phyloP scores from a whole-genome alignment of 2,329 filamentous ascomycete species.

The Phaeosphaeria sp. region DNA sequence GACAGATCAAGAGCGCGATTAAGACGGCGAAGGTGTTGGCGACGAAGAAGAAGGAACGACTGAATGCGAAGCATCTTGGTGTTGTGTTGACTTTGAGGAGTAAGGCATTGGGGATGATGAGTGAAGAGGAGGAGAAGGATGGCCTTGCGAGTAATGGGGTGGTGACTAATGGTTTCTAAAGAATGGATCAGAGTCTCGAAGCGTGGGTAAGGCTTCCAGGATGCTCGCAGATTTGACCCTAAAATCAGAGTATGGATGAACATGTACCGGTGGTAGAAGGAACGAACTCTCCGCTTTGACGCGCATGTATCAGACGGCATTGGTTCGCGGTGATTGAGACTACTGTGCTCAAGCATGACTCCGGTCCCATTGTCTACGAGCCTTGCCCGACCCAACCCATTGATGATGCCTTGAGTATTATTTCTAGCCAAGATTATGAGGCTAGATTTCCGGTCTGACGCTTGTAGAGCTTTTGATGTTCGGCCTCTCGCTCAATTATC shows the following conservation, averaged over 20 bases:
- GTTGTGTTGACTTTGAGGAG: neutral
- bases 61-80: conserved; percentile 39
- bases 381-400: neutral
- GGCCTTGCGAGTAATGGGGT: too few relatives aligned
- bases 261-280: neutral
- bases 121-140: neutral
- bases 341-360: neutral
- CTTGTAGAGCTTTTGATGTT: too few relatives aligned
- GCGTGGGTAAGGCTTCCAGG: too few relatives aligned
- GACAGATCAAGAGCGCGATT: conserved; percentile 59
- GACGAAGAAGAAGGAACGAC: conserved; percentile 32
- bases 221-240: too few relatives aligned
- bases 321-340: neutral
- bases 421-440: too few relatives aligned
- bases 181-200: too few relatives aligned
- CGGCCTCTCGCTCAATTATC: neutral
- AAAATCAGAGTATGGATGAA: neutral
- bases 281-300: neutral
- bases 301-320: neutral
- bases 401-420: neutral
- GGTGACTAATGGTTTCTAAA: too few relatives aligned
- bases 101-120: conserved; percentile 2
- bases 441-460: too few relatives aligned
- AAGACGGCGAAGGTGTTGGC: conserved; percentile 39
- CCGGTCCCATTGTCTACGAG: too few relatives aligned